These are phyloP conservation scores for Miamiensis avidus DNA, from an alignment of 169 alveolate genomes.

Conservation along the genomic window DNA sequence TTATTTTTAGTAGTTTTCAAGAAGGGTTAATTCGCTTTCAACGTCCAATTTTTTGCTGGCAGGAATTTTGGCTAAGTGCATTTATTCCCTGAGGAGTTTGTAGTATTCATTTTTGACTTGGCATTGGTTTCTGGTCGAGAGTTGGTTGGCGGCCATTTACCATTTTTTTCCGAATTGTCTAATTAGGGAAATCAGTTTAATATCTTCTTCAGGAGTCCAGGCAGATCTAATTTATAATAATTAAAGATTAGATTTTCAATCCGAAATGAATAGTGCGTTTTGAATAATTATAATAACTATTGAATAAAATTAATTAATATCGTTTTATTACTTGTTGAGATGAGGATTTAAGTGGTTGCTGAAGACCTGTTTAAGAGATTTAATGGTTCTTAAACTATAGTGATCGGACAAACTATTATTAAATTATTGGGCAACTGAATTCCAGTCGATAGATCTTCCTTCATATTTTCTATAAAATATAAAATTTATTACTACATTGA, in stretches of 20 bases:
- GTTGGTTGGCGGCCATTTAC: not conserved
- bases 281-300: no score
- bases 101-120: not conserved
- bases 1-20: not conserved
- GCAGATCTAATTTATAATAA: no score
- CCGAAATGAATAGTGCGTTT: not conserved
- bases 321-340: not conserved
- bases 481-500: no score
- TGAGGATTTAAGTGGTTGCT: not conserved
- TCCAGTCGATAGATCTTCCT: not conserved
- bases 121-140: not conserved
- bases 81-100: not conserved
- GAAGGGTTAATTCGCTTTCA: not conserved
- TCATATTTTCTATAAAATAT: not conserved
- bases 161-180: not conserved
- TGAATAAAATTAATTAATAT: no score
- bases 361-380: not conserved
- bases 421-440: not conserved
- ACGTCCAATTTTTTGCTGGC: not conserved
- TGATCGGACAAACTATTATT: not conserved
- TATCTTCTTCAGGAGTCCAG: not conserved
- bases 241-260: no score
- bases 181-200: not conserved
- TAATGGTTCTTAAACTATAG: not conserved
- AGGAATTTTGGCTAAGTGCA: not conserved